Conservation (phyloP, 352 stramenopile genomes). For the Pythium chondricola region DNA sequence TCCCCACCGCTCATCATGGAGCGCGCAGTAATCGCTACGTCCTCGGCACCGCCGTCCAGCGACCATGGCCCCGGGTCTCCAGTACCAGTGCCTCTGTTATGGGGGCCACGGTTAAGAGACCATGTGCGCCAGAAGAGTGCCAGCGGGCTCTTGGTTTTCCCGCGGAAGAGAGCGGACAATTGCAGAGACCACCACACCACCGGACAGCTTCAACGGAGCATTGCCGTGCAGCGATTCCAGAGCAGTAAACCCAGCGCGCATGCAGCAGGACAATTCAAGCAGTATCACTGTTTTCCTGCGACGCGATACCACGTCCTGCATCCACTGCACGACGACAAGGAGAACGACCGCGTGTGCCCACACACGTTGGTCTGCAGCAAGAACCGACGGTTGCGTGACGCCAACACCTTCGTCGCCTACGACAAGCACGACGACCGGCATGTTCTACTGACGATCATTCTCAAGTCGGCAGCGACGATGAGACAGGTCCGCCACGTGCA, state of each 20-base stretch:
- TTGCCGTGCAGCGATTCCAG: too few relatives aligned
- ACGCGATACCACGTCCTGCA: slow-evolving; percentile 8
- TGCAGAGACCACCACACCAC: too few relatives aligned
- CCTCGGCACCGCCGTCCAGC: not conserved
- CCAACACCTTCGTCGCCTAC: slow-evolving; percentile 6
- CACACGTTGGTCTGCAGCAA: too few relatives aligned
- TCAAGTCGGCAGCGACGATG: slow-evolving; percentile 12
- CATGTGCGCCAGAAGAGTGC: too few relatives aligned
- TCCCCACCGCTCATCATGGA: too few relatives aligned
- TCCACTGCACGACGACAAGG: not conserved
- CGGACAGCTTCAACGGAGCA: not conserved
- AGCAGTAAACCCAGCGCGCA: too few relatives aligned
- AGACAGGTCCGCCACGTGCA: slow-evolving; percentile 44
- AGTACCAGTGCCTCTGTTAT: not conserved
- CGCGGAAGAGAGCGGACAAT: too few relatives aligned
- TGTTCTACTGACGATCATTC: slow-evolving; percentile 14
- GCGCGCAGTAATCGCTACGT: too few relatives aligned
- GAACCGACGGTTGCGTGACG: too few relatives aligned
- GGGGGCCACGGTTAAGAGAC: slow-evolving; percentile 1
- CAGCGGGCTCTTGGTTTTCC: not conserved
- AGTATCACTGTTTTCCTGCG: slow-evolving; percentile 12
- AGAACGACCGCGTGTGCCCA: not conserved
- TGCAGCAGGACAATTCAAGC: too few relatives aligned
- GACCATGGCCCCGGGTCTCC: not conserved
- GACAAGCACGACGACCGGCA: slow-evolving; percentile 6